Base-by-base conservation (phyloP, 768 basidiomycete genomes). In the Infundibulicybe gibba region DNA sequence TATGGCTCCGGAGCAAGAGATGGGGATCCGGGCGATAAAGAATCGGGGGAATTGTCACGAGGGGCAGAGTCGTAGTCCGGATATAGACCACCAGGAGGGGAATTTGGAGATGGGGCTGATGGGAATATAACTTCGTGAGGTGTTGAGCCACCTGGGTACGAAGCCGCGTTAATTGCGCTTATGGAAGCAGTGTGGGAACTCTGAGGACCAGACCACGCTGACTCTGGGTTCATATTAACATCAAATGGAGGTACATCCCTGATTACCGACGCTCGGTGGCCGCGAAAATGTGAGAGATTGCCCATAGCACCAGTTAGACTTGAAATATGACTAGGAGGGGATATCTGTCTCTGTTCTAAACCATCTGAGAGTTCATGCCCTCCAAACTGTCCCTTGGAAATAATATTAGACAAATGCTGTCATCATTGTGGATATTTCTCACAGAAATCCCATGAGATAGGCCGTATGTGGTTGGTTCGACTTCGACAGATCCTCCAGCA, bases 251-350 rank as follows among this genome's bases (percentile, higher is more conserved):
- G 46, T 40, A 38, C 40, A 41, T 35, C 25, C 8, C 25, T 25
- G 25, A 25, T 25, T 3, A 25, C 25, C 25, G 25, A 25, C 8
- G 8, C 25, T 25, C 25, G 3, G 8, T 25, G 25, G 25, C 25
- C 25, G 8, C 62, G 55, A 33, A 62, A 49, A 46, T 48, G 53
- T 16, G 57, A 17, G 41, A 65, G 46, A 58, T 83, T 80, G 42
- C 80, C 81, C 63, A 87, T 78, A 19, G 85, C 83, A 48, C 81
- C 82, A 20, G 77, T 78, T 47, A 88, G 66, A 45, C 71, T 77
- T 41, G 70, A 74, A 49, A 76, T 75, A 33, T 76, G 61, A 35
- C 61, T 66, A 53, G 74, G 74, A 0, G 79, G 74, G 15, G 68
- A 62, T 40, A 67, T 61, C 30, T 70, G 61, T 44, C 64, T 62